Conservation (phyloP, 108 stramenopile species). For the Cyclotella kingstonii region DNA sequence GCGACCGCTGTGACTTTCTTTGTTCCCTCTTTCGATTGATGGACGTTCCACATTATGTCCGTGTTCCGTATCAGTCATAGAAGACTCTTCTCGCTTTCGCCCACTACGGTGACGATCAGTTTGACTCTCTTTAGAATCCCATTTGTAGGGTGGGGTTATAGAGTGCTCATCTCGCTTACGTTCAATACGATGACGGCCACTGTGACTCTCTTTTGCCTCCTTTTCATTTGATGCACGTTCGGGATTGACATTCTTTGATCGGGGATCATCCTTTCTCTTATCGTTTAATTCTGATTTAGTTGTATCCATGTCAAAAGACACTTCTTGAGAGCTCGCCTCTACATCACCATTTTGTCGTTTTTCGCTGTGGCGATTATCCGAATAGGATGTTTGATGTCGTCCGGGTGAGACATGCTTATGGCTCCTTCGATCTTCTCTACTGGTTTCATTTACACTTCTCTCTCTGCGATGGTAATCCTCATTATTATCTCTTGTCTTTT, state of each 20-base stretch:
- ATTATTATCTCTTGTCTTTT: conserved; percentile 10
- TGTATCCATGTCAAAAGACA: too few relatives aligned
- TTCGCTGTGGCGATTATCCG: neutral
- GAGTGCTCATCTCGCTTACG: neutral
- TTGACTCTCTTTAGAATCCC: neutral
- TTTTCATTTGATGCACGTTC: too few relatives aligned
- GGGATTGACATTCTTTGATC: too few relatives aligned
- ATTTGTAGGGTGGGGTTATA: neutral
- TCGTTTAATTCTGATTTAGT: too few relatives aligned
- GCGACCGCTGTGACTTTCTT: conserved; percentile 5
- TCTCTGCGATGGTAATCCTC: conserved; percentile 8
- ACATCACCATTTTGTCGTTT: neutral
- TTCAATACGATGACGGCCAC: neutral
- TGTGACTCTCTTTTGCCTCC: too few relatives aligned
- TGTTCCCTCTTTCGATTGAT: conserved; percentile 2
- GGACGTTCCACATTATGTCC: too few relatives aligned
- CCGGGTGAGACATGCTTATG: too few relatives aligned
- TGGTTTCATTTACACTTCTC: conserved; percentile 18
- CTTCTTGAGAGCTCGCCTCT: too few relatives aligned
- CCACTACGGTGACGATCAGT: conserved; percentile 4
- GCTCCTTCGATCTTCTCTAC: conserved; percentile 6
- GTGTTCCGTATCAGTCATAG: conserved; percentile 1
- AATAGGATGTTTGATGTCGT: conserved; percentile 4
- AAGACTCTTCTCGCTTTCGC: conserved; percentile 7
- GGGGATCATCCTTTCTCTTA: neutral